A percentile compares a stretch with the other conserved stretches of the same genome.
phyloP scores from a whole-genome alignment of 176 grass and related monocot species.

The Eleusine coracana region DNA sequence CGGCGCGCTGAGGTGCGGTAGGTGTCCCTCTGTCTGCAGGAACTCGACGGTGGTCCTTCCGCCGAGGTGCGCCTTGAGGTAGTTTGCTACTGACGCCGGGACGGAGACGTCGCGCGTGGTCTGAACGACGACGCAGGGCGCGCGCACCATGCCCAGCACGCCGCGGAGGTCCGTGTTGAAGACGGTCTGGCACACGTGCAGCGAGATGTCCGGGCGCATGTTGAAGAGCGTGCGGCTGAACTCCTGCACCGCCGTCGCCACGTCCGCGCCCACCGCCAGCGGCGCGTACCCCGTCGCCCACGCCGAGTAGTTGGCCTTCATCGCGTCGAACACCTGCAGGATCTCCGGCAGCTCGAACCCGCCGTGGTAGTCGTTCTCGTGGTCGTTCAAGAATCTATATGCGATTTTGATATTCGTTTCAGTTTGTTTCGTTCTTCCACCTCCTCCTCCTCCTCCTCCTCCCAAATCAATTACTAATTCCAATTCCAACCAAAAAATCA shows the following conservation, averaged over 20 bases:
- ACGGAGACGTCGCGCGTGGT: constrained; percentile 94
- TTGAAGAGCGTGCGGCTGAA: constrained; percentile 99
- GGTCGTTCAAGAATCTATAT: constrained; percentile 81
- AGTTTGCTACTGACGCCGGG: constrained; percentile 71
- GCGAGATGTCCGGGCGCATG: constrained; percentile 95
- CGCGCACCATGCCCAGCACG: constrained; percentile 64
- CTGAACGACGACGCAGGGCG: constrained; percentile 83
- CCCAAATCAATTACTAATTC: too few relatives aligned
- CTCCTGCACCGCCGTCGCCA: constrained; percentile 86
- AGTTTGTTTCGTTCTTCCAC: too few relatives aligned
- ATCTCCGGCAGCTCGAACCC: constrained; percentile 88
- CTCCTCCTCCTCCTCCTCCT: too few relatives aligned
- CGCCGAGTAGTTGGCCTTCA: constrained; percentile 84
- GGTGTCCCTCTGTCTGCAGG: constrained; percentile 82
- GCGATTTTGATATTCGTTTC: too few relatives aligned
- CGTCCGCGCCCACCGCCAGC: constrained; percentile 88
- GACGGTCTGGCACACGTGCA: constrained; percentile 83
- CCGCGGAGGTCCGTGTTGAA: constrained; percentile 88
- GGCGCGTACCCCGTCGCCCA: constrained; percentile 95
- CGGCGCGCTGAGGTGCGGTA: constrained; percentile 92
- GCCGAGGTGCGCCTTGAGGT: constrained; percentile 74
- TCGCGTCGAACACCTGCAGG: constrained; percentile 79
- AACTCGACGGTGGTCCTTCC: constrained; percentile 76
- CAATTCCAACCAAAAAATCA: too few relatives aligned
- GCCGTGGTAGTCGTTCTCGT: constrained; percentile 74